A percentile compares a stretch with the other conserved stretches of the same genome.
Conservation (phyloP, 1,284 basidiomycete genomes). For the Sphagnurus paluster region DNA sequence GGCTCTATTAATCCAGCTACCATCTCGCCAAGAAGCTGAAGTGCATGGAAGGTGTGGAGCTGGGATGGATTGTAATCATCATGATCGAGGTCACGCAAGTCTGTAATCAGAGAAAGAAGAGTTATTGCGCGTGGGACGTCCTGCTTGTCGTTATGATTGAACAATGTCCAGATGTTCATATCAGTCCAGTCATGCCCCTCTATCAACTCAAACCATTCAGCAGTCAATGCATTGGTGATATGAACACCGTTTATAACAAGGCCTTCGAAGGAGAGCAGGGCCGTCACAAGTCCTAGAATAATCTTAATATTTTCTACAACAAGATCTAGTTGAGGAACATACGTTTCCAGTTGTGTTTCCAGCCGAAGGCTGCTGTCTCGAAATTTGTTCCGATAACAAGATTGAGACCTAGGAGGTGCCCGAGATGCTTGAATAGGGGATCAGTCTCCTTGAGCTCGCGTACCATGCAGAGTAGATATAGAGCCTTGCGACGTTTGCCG, state of each 20-base stretch:
- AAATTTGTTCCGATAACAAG: constrained; percentile 8
- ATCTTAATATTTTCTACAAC: no score
- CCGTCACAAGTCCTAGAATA: no score
- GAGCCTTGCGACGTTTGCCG: constrained; percentile 21
- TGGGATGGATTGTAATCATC: constrained; percentile 8
- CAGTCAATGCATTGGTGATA: no score
- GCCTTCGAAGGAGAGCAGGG: no score
- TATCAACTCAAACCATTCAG: no score
- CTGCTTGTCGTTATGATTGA: no score
- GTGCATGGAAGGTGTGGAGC: constrained; percentile 14
- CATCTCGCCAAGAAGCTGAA: constrained; percentile 25
- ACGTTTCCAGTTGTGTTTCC: constrained; percentile 19
- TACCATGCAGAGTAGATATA: constrained; percentile 24
- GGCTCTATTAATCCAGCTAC: constrained; percentile 22
- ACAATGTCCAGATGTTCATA: no score
- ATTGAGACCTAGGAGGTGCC: constrained; percentile 14
- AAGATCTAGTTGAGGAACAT: no score
- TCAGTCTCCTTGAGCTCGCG: constrained; percentile 4
- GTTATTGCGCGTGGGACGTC: constrained; percentile 23
- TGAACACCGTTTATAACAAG: no score
- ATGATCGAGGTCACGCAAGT: constrained; percentile 20
- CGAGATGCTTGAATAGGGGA: constrained; percentile 7
- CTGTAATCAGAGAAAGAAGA: constrained; percentile 18
- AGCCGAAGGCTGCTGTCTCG: constrained; percentile 18
- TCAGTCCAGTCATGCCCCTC: no score